Conservation (phyloP, 2,329 filamentous ascomycete species). For the Aspergillus bombycis region DNA sequence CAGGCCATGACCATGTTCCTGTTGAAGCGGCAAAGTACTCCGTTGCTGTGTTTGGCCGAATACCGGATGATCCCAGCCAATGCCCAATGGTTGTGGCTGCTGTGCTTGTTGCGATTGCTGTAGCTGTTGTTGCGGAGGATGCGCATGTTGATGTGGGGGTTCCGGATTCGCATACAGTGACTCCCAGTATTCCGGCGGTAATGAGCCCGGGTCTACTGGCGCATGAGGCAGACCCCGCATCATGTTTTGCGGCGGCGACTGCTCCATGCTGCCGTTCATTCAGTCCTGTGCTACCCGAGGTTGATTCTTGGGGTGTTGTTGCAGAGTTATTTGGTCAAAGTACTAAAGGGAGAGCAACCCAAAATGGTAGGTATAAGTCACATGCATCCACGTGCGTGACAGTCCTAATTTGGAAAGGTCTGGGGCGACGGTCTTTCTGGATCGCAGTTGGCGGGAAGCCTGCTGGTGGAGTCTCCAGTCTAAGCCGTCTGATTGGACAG, state of each 20-base stretch:
- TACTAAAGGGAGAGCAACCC: constrained; percentile 4
- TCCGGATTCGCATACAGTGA: constrained; percentile 31
- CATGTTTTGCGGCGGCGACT: constrained; percentile 33
- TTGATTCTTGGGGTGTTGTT: neutral
- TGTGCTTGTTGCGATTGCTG: constrained; percentile 27
- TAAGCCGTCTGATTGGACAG: constrained; percentile 16
- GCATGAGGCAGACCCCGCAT: constrained; percentile 34
- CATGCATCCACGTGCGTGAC: constrained; percentile 25
- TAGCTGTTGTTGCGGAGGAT: constrained; percentile 27
- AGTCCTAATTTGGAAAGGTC: constrained; percentile 18
- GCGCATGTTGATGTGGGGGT: constrained; percentile 31
- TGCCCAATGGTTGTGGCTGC: constrained; percentile 33
- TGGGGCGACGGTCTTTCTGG: constrained; percentile 3
- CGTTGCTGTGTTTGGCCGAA: constrained; percentile 32
- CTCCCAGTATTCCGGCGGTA: constrained; percentile 45
- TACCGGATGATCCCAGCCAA: constrained; percentile 42
- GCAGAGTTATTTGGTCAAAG: neutral
- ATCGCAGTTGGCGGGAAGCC: constrained; percentile 8
- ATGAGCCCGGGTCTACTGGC: constrained; percentile 29
- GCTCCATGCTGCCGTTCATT: constrained; percentile 37
- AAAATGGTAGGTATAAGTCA: constrained; percentile 17
- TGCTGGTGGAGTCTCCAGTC: constrained; percentile 5
- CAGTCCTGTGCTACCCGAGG: constrained; percentile 2
- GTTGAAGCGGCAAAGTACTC: constrained; percentile 26
- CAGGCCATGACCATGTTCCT: constrained; percentile 36